These are phyloP conservation scores for Aureobasidium sp. DNA, from an alignment of 2,329 filamentous ascomycete genomes.

Conservation along the genomic window DNA sequence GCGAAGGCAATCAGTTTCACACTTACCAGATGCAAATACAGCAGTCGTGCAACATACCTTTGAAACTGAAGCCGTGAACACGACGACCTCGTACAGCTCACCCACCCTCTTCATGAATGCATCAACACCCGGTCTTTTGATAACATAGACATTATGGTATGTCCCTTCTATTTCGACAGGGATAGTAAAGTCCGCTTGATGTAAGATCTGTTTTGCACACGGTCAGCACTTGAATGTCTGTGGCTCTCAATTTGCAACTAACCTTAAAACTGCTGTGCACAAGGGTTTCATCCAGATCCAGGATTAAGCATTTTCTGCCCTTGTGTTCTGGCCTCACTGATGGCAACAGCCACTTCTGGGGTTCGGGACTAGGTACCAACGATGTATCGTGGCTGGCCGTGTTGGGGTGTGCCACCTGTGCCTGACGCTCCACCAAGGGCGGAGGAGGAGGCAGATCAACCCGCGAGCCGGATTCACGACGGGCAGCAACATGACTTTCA, in stretches of 20 bases:
- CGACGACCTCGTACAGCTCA: conserved; percentile 95
- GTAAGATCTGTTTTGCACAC: conserved; percentile 66
- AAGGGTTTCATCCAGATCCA: conserved; percentile 92
- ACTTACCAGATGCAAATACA: not conserved
- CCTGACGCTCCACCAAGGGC: conserved; percentile 41
- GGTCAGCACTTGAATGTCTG: not conserved
- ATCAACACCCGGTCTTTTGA: conserved; percentile 97
- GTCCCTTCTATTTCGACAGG: conserved; percentile 98
- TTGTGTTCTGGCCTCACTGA: conserved; percentile 71
- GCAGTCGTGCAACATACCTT: conserved; percentile 54
- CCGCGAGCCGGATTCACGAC: conserved; percentile 30
- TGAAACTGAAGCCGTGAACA: conserved; percentile 96
- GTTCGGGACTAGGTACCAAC: conserved; percentile 37
- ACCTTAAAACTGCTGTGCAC: conserved; percentile 99
- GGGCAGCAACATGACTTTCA: conserved; percentile 23
- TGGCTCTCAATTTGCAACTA: conserved; percentile 23
- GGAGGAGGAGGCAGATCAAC: conserved; percentile 52
- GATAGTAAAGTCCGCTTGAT: conserved; percentile 98
- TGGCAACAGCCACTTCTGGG: conserved; percentile 70
- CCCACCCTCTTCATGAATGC: conserved; percentile 98
- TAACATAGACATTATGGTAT: conserved; percentile 98
- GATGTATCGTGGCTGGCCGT: conserved; percentile 24
- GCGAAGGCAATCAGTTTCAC: conserved; percentile 7
- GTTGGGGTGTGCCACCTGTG: conserved; percentile 19
- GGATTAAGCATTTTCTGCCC: conserved; percentile 86